phyloP scores from a whole-genome alignment of 257 asterid species.

The Petrea volubilis region DNA sequence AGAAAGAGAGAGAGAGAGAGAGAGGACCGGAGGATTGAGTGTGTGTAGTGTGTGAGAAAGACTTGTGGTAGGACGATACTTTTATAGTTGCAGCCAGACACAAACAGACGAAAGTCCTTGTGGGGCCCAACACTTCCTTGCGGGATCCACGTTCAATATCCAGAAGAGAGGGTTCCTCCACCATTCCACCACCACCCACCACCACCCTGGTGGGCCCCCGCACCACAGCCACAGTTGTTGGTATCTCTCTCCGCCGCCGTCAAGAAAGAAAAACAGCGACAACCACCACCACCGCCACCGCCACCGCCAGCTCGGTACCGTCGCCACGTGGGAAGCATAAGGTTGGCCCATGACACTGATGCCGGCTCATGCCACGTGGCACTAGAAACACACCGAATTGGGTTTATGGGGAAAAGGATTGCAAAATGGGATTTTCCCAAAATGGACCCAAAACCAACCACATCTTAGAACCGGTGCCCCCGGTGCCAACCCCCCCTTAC shows the following conservation, averaged over 20 bases:
- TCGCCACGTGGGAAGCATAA: conserved; percentile 41
- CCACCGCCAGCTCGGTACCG: too few relatives aligned
- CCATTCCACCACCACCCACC: conserved; percentile 8
- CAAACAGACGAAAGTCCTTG: conserved; percentile 44
- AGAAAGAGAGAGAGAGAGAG: conserved; percentile 2
- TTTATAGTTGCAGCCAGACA: conserved; percentile 56
- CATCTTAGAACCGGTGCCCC: conserved; percentile 5
- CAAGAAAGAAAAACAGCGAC: conserved; percentile 26
- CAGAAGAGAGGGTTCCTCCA: conserved; percentile 34
- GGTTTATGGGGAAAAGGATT: neutral
- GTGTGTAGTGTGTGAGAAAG: conserved; percentile 32
- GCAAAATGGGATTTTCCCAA: neutral
- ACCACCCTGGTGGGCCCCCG: too few relatives aligned
- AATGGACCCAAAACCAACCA: conserved; percentile 28
- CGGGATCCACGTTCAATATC: conserved; percentile 33
- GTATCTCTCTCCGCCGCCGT: conserved; percentile 36
- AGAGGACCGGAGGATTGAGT: conserved; percentile 16
- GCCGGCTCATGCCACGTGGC: conserved; percentile 47
- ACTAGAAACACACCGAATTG: conserved; percentile 20
- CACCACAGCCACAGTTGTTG: neutral
- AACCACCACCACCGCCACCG: conserved; percentile 28
- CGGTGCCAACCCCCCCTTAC: neutral
- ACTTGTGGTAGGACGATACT: conserved; percentile 39
- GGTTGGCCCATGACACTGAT: conserved; percentile 29
- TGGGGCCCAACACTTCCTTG: conserved; percentile 27